These are phyloP conservation scores for Pythium utonaiense DNA, from an alignment of 352 stramenopile species.

Conservation along the genomic window DNA sequence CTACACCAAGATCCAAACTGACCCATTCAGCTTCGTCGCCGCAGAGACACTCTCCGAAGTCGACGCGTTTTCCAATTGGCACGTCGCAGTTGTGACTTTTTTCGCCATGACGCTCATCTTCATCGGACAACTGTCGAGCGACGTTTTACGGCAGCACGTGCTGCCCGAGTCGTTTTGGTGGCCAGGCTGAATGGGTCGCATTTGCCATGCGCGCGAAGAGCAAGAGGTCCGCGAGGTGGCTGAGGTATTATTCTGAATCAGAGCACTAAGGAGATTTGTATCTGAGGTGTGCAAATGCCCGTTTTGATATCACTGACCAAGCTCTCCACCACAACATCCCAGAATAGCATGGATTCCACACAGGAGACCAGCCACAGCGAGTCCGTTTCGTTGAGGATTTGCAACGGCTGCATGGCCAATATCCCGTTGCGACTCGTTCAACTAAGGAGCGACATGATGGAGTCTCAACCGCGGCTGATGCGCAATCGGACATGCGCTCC, in stretches of 20 bases:
- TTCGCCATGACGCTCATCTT: slow-evolving; percentile 83
- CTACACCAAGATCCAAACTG: slow-evolving; percentile 80
- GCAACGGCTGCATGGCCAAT: neutral
- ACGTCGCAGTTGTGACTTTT: slow-evolving; percentile 69
- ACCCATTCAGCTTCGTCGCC: slow-evolving; percentile 86
- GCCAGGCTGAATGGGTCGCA: slow-evolving; percentile 24
- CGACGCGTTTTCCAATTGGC: slow-evolving; percentile 81
- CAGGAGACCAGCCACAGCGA: neutral
- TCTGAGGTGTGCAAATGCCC: neutral
- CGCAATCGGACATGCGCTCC: neutral
- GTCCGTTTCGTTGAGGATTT: neutral
- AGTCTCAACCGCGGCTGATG: neutral
- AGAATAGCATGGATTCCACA: neutral
- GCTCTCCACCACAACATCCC: neutral
- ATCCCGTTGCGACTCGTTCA: neutral
- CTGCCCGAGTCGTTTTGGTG: slow-evolving; percentile 55
- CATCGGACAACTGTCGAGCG: slow-evolving; percentile 76
- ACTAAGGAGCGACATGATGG: neutral
- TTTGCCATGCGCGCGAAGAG: neutral
- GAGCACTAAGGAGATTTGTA: neutral
- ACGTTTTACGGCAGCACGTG: slow-evolving; percentile 57
- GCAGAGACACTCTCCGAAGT: slow-evolving; percentile 80
- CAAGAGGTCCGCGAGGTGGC: neutral
- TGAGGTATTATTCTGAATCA: neutral
- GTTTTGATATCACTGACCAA: neutral